These are phyloP conservation scores for Simplicillium aogashimaense DNA, from an alignment of 2,329 filamentous ascomycete genomes.

Conservation along the genomic window DNA sequence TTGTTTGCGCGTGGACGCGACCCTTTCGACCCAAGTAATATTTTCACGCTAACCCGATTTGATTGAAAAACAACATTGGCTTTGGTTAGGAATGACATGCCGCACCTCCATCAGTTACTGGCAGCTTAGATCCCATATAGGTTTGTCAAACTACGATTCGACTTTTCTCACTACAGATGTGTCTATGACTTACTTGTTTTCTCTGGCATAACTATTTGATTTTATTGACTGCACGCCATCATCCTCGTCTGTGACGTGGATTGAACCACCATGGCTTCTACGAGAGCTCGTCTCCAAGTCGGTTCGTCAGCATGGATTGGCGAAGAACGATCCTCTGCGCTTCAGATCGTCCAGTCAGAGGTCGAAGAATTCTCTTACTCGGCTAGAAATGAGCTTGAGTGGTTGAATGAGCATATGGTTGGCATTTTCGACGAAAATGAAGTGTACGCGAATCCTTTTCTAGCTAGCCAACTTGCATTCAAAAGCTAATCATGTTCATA, in stretches of 20 bases:
- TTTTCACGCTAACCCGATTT: slow-evolving; percentile 21
- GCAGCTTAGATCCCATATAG: slow-evolving; percentile 8
- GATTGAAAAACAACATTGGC: slow-evolving; percentile 28
- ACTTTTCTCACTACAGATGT: background rate
- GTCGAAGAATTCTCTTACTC: slow-evolving; percentile 90
- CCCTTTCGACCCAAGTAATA: background rate
- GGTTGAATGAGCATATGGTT: slow-evolving; percentile 97
- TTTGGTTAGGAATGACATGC: slow-evolving; percentile 12
- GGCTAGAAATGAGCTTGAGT: slow-evolving; percentile 88
- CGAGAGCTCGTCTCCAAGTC: slow-evolving; percentile 55
- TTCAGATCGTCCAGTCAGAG: slow-evolving; percentile 68
- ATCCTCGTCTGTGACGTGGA: too few species aligned
- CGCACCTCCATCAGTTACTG: background rate
- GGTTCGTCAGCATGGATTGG: slow-evolving; percentile 80
- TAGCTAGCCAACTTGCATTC: too few species aligned
- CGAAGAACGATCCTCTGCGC: slow-evolving; percentile 70
- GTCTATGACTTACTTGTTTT: too few species aligned
- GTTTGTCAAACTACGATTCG: slow-evolving; percentile 5
- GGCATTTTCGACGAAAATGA: slow-evolving; percentile 83
- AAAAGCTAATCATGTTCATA: slow-evolving; percentile 23
- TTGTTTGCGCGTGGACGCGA: slow-evolving; percentile 11
- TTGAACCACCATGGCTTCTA: slow-evolving; percentile 25
- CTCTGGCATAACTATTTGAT: too few species aligned
- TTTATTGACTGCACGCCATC: too few species aligned
- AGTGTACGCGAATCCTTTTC: slow-evolving; percentile 45